These are phyloP conservation scores for Calonectria honghensis DNA, from an alignment of 2,329 filamentous ascomycete species.

Conservation along the genomic window DNA sequence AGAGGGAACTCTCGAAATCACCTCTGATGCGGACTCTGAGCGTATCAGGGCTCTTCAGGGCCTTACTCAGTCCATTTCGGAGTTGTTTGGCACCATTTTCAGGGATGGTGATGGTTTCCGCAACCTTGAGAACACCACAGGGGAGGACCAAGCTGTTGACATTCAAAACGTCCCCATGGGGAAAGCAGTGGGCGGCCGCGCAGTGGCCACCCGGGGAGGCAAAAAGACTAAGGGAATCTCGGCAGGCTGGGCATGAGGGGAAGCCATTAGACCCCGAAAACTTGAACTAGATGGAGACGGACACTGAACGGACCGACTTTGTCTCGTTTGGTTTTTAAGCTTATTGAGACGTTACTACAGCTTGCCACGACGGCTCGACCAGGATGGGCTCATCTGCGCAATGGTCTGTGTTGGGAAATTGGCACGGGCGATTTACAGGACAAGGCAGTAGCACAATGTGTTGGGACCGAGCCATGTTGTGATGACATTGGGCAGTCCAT, in stretches of 20 bases:
- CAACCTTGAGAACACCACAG: constrained; percentile 49
- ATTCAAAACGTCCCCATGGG: constrained; percentile 49
- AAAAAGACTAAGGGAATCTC: constrained; percentile 51
- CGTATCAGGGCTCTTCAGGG: constrained; percentile 83
- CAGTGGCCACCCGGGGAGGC: constrained; percentile 38
- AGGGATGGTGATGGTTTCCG: constrained; percentile 85
- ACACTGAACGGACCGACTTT: not conserved
- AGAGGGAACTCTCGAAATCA: constrained; percentile 87
- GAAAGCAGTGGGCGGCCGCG: constrained; percentile 37
- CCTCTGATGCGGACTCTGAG: constrained; percentile 82
- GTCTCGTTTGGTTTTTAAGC: not conserved
- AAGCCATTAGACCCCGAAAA: constrained; percentile 20
- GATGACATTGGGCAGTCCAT: constrained; percentile 26
- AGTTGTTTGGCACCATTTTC: constrained; percentile 83
- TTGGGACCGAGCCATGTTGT: constrained; percentile 30
- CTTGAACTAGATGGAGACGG: not conserved
- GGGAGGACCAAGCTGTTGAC: constrained; percentile 58
- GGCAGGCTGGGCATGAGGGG: constrained; percentile 42
- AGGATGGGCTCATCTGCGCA: constrained; percentile 23
- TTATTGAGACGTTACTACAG: constrained; percentile 18
- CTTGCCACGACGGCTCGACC: constrained; percentile 17
- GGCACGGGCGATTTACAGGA: constrained; percentile 24
- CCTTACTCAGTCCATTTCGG: constrained; percentile 82
- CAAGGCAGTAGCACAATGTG: constrained; percentile 15
- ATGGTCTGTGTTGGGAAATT: constrained; percentile 20